These are phyloP conservation scores for Arxiozyma telluris DNA, from an alignment of 1,139 yeast genomes.

Conservation along the genomic window DNA sequence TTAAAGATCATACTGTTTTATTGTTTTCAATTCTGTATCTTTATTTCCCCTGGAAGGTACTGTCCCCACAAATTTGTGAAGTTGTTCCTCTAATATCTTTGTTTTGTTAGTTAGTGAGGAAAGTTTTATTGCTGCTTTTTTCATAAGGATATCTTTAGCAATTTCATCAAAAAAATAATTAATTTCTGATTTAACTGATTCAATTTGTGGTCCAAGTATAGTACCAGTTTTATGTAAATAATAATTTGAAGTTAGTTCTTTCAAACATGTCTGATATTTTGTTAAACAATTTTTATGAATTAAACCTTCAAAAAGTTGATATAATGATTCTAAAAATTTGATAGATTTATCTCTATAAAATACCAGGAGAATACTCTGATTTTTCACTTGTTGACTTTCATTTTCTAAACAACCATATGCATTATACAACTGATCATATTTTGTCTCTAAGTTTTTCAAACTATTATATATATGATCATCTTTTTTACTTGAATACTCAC, in stretches of 20 bases:
- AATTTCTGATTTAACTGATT: slow-evolving; percentile 10
- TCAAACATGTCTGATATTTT: slow-evolving; percentile 12
- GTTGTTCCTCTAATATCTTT: slow-evolving; percentile 5
- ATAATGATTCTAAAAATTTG: slow-evolving; percentile 18
- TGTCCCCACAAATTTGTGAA: neutral
- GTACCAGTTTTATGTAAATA: slow-evolving; percentile 6
- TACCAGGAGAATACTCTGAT: neutral
- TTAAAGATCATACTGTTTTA: neutral
- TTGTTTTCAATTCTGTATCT: neutral
- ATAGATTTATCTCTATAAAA: slow-evolving; percentile 17
- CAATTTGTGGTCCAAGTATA: slow-evolving; percentile 9
- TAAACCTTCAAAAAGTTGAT: slow-evolving; percentile 15
- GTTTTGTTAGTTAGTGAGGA: slow-evolving; percentile 16
- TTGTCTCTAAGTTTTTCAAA: neutral
- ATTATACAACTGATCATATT: neutral
- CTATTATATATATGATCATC: neutral
- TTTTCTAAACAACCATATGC: neutral
- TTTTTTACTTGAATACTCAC: neutral
- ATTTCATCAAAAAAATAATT: slow-evolving; percentile 15
- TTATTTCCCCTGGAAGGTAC: neutral
- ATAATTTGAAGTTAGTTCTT: slow-evolving; percentile 9
- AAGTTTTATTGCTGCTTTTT: slow-evolving; percentile 19
- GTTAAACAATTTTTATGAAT: slow-evolving; percentile 13
- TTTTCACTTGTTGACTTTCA: neutral
- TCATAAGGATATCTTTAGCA: slow-evolving; percentile 10